Percentiles rank a stretch among this genome's conserved stretches.
Conservation (phyloP, 2,329 filamentous ascomycete species). For the Calonectria henricotiae region DNA sequence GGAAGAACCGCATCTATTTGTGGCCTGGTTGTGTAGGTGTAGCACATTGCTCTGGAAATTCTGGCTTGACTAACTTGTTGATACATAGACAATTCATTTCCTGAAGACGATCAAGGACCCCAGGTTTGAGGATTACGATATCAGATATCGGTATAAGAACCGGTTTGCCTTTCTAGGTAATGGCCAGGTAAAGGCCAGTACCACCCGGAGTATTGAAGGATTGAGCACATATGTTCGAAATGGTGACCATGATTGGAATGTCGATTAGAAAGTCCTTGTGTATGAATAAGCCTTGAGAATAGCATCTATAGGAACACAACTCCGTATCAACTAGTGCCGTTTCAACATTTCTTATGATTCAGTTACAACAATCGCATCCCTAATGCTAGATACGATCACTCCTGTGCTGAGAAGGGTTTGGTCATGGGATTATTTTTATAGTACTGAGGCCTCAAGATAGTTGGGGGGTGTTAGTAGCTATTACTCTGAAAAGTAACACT, state of each 20-base stretch:
- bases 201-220: constrained; percentile 59
- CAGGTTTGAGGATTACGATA: constrained; percentile 55
- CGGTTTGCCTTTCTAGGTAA: constrained; percentile 60
- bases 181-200: constrained; percentile 64
- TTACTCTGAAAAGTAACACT: neutral
- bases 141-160: constrained; percentile 57
- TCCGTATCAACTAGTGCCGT: neutral
- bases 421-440: neutral
- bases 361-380: neutral
- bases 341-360: neutral
- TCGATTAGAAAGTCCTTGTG: constrained; percentile 54
- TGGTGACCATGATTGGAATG: constrained; percentile 63
- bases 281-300: neutral
- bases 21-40: constrained; percentile 56
- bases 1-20: constrained; percentile 56
- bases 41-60: neutral
- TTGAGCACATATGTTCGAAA: constrained; percentile 64
- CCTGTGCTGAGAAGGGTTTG: neutral
- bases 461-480: neutral
- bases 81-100: constrained; percentile 56
- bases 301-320: neutral
- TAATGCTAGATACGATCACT: neutral
- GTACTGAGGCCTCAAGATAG: neutral
- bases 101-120: constrained; percentile 58
- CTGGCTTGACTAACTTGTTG: neutral